Evolutionary conservation across 352 stramenopile species (phyloP), one percentile per base, ranked within the genome.

Genomic region (Phytophthora fragariaefolia): DNA sequence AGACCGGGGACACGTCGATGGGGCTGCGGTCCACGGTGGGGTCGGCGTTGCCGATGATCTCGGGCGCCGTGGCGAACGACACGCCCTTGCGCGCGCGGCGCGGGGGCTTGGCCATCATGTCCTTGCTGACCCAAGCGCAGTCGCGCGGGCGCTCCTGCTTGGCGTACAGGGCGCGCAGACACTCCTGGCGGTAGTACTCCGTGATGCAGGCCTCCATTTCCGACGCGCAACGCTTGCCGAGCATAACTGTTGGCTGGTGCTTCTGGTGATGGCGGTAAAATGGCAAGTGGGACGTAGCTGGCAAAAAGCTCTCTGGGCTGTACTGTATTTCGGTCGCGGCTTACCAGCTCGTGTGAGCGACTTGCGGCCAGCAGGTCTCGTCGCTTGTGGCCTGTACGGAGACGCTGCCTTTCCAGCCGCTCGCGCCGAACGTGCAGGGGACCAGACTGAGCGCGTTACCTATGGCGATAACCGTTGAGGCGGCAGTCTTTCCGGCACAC

Each of bases 171-270:
- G 85, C 74, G 52, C 83, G 83, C 46, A 93, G 78, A 50, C 85
- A 93, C 66, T 92, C 85, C 54, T 90, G 83, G 59, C 85, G 83
- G 73, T 93, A 93, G 75, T 87, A 93, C 73, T 93, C 85, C 30
- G 85, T 93, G 53, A 93, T 66, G 71, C 77, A 82, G 42, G 80
- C 79, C 73, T 93, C 85, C 69, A 89, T 89, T 59, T 93, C 75
- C 36, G 76, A 77, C 43, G 79, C 77, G 76, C 70, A 82, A 71
- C 85, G 83, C 71, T 93, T 93, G 78, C 83, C 81, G 24, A 92
- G 65, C 77, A 90, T 85, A 17, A 40, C 20, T 43, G 13, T 56
- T 66, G 34, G 7, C 40, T 52, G 40, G 63, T n/a, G 22, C 45
- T 71, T 62, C 20, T 58, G 66, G 28, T 66, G 57, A 8, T 58